Conservation (phyloP, 805 yeast species). For the Candida yuanshanica region DNA sequence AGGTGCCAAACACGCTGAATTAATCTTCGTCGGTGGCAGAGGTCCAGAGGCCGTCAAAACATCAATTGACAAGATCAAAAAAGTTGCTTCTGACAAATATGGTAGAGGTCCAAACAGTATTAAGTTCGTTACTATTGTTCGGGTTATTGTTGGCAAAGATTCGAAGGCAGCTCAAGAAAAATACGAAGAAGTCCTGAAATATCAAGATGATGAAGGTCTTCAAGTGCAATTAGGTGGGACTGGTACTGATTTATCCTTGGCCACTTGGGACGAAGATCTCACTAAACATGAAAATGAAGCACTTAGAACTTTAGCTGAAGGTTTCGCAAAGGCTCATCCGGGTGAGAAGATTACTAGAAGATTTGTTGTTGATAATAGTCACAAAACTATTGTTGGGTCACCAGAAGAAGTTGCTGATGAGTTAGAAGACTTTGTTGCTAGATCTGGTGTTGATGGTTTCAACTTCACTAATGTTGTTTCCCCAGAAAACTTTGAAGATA, state of each 20-base stretch:
- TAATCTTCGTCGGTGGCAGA: conserved; percentile 31
- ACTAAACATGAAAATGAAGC: conserved; percentile 3
- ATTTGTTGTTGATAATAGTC: conserved; percentile 2
- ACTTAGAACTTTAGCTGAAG: conserved; percentile 19
- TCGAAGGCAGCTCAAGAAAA: conserved; percentile 35
- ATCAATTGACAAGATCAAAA: conserved; percentile 28
- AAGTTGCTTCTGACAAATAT: conserved; percentile 27
- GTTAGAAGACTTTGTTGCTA: conserved; percentile 33
- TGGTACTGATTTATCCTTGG: conserved; percentile 32
- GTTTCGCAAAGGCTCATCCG: conserved; percentile 3
- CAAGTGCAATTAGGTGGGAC: conserved; percentile 38
- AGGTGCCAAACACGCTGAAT: conserved; percentile 40
- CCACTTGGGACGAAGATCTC: conserved; percentile 12
- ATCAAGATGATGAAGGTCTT: conserved; percentile 36
- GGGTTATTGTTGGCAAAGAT: conserved; percentile 33
- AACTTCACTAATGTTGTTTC: conserved; percentile 31
- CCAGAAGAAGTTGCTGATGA: conserved; percentile 31
- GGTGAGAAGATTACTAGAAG: conserved; percentile 1
- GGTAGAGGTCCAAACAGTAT: conserved; percentile 33
- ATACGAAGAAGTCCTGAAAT: conserved; percentile 25
- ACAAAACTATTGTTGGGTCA: conserved; percentile 3
- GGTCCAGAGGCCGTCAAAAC: conserved; percentile 29
- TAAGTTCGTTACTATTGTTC: conserved; percentile 33
- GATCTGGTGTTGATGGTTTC: conserved; percentile 37
- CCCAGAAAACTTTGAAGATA: conserved; percentile 34